These are phyloP conservation scores for Sicyos edulis DNA, from an alignment of 306 rosid genomes.

Conservation along the genomic window DNA sequence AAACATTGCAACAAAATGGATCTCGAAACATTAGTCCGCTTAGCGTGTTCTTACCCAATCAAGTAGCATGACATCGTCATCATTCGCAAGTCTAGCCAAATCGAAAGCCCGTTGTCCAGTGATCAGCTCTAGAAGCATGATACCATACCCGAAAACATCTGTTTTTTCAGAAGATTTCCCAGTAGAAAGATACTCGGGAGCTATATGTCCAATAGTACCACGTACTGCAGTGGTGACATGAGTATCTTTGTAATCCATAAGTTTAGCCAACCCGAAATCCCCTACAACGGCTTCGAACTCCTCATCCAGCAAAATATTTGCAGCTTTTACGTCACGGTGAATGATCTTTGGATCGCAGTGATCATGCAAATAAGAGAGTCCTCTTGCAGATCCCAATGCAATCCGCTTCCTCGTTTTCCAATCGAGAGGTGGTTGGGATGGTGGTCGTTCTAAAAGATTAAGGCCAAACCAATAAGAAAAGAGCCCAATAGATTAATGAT, in stretches of 20 bases:
- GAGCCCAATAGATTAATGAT: neutral
- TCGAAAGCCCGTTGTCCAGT: constrained; percentile 97
- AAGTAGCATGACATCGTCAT: constrained; percentile 96
- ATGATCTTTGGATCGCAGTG: constrained; percentile 97
- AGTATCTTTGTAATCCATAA: constrained; percentile 97
- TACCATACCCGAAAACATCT: constrained; percentile 90
- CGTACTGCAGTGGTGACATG: constrained; percentile 94
- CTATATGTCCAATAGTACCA: constrained; percentile 94
- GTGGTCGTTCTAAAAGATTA: constrained; percentile 60
- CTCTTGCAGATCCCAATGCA: constrained; percentile 97
- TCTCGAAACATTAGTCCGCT: neutral
- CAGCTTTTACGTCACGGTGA: constrained; percentile 97
- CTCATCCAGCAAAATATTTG: constrained; percentile 90
- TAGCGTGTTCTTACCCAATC: constrained; percentile 65
- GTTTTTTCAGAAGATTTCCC: constrained; percentile 98
- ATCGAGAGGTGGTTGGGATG: constrained; percentile 81
- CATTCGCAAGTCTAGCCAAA: constrained; percentile 96
- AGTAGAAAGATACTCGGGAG: constrained; percentile 88
- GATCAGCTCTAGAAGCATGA: constrained; percentile 95
- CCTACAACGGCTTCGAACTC: constrained; percentile 99
- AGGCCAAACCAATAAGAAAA: neutral
- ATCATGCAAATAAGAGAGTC: constrained; percentile 93
- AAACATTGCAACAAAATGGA: neutral
- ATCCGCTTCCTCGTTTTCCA: constrained; percentile 91
- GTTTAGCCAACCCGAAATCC: constrained; percentile 95